Evolutionary conservation across 345 rosid genomes (phyloP), one percentile per base, ranked within the genome.

Genomic region (Dipteronia sinensis): DNA sequence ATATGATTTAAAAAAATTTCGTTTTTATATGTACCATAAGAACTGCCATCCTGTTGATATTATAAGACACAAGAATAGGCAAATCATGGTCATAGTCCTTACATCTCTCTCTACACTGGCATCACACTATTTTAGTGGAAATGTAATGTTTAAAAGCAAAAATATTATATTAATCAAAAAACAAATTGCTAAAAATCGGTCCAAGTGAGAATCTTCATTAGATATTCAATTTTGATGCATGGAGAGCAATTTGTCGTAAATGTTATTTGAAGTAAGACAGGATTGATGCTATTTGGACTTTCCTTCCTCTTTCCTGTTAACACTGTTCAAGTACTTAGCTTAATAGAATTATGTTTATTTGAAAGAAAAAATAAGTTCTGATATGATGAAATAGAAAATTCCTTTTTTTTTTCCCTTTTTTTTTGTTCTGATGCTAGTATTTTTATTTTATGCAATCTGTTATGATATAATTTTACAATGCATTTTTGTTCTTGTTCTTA

Each of bases 401-500:
- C 15, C 19, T 1, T n/a, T 3, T 16, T 20, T 9, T 7, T 58
- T 20, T 19, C 12, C 38, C 6, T 34, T 34, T 31, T 34, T 7
- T 7, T 13, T 29, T 12, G 4, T 13, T 72, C 29, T 71, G 49
- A 46, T 71, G 23, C 15, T 19, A n/a, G 51, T n/a, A 23, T 74
- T 73, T 79, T 73, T 16, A 17, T 47, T 79, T 65, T 15, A 62
- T 61, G 58, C 4, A 6, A 46, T 46, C n/a, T 7, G 13, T 55
- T 25, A 46, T 25, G 38, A 31, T 10, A 38, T 25, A 69, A n/a
- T 63, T 78, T 44, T 22, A 44, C 55, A 65, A 31, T 27, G 53
- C 12, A 8, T n/a, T 69, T 25, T 31, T 27, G 17, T 70, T 5
- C 17, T 44, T 77, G 25, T 65, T 65, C 51, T 56, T 56, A 4